These are phyloP conservation scores for Spencermartinsiella europaea DNA, from an alignment of 805 yeast genomes.

Conservation along the genomic window DNA sequence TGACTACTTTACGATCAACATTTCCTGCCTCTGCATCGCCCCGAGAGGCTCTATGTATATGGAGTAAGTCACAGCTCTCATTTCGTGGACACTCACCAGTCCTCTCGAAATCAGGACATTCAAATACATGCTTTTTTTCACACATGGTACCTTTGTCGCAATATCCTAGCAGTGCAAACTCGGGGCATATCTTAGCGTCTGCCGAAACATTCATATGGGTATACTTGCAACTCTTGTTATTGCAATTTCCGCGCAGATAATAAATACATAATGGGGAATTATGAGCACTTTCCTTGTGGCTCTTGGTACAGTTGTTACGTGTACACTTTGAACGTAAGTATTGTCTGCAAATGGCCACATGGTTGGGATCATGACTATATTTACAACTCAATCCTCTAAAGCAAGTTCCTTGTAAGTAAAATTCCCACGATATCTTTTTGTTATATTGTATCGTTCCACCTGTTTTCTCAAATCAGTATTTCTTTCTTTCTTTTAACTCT, in stretches of 20 bases:
- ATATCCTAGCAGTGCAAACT: conserved; percentile 63
- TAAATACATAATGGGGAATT: conserved; percentile 59
- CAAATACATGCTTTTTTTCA: conserved; percentile 49
- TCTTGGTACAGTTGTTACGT: conserved; percentile 45
- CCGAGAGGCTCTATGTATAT: conserved; percentile 33
- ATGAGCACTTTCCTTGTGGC: conserved; percentile 53
- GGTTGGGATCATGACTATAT: conserved; percentile 47
- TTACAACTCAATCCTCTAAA: conserved; percentile 47
- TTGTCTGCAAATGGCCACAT: conserved; percentile 51
- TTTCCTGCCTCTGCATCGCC: conserved; percentile 5
- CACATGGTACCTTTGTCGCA: conserved; percentile 60
- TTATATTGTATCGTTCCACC: too few relatives aligned
- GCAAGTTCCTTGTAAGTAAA: conserved; percentile 46
- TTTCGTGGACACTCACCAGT: conserved; percentile 55
- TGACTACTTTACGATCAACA: conserved; percentile 5
- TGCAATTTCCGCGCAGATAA: conserved; percentile 44
- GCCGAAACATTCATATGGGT: conserved; percentile 42
- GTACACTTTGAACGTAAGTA: conserved; percentile 45
- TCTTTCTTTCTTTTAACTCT: too few relatives aligned
- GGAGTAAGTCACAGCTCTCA: conserved; percentile 48
- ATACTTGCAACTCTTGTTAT: conserved; percentile 46
- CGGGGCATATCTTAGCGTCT: conserved; percentile 52
- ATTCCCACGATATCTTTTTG: too few relatives aligned
- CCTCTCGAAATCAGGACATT: conserved; percentile 69
- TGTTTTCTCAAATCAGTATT: too few relatives aligned